Evolutionary conservation across 1,284 basidiomycete species (phyloP).

Genomic region (Hymenochaete sp.): DNA sequence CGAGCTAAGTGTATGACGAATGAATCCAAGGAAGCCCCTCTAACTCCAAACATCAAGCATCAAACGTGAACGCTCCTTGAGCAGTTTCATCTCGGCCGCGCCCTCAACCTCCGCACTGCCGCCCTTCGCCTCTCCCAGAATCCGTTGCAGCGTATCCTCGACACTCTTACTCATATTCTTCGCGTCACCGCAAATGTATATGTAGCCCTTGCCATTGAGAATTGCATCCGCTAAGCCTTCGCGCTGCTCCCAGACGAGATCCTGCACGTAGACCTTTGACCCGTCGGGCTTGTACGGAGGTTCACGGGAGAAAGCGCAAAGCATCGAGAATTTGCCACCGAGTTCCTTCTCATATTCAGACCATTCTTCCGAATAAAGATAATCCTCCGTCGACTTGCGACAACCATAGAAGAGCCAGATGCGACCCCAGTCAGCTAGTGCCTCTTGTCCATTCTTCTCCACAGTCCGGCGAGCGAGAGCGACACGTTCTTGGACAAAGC

Average conservation of each 20-base stretch:
- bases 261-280: conserved; percentile 96
- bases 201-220: conserved; percentile 87
- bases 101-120: conserved; percentile 81
- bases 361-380: conserved; percentile 95
- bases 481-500: conserved; percentile 96
- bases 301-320: conserved; percentile 85
- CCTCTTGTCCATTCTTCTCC: conserved; percentile 88
- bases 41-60: conserved; percentile 80
- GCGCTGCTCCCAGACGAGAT: conserved; percentile 82
- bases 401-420: conserved; percentile 97
- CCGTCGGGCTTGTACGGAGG: conserved; percentile 81
- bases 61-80: conserved; percentile 86
- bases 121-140: conserved; percentile 92
- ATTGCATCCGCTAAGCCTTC: conserved; percentile 82
- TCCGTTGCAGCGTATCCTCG: conserved; percentile 76
- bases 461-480: conserved; percentile 88
- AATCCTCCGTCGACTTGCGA: conserved; percentile 81
- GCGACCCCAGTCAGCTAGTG: conserved; percentile 89
- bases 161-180: conserved; percentile 95
- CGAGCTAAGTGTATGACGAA: background rate
- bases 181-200: conserved; percentile 95
- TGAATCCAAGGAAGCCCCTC: conserved; percentile 18
- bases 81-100: conserved; percentile 80
- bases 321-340: conserved; percentile 84
- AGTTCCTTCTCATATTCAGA: conserved; percentile 79